Evolutionary conservation across 1,284 basidiomycete genomes (phyloP), one percentile per base, ranked within the genome.

Genomic region (Trametes hirsuta): DNA sequence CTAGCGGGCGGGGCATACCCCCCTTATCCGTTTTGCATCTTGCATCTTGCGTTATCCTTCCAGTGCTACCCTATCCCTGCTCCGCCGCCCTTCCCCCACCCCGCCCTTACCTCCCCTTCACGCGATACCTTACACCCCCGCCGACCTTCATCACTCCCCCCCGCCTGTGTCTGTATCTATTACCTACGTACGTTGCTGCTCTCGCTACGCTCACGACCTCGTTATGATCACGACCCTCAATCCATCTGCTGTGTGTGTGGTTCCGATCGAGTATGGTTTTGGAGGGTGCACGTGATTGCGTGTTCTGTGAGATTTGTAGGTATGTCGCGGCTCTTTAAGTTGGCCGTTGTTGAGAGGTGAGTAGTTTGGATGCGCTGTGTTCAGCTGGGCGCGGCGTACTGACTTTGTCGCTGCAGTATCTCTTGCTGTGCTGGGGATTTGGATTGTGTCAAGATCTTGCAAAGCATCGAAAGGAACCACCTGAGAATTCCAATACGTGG

Each of bases 191-290:
- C 57, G 55, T 59, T 21, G 35, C 61, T 59, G 56, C 63, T 58
- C 58, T 61, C 51, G 30, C 24, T 35, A 59, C 58, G 61, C 61
- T 65, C 47, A 65, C 61, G 64, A 65, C 59, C 47, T 55, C 45
- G 58, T 65, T 58, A 62, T 58, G 64, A 62, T 60, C 46, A 65
- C 44, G 64, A 62, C 58, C 45, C 15, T 42, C 47, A 65, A 58
- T 62, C 48, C 9, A 53, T 49, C 22, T 58, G 36, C 53, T 53
- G 18, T 46, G 50, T 46, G 50, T 49, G 36, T 37, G 35, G 21
- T 36, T 49, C 22, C 47, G 47, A 18, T 14, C 15, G 18, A 12
- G 4, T 21, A 10, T 45, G 11, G 47, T 34, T 6, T 47, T 47
- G 6, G 3, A 12, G 11, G 15, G 9, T 6, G 8, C 12, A 14